A percentile compares a stretch with the other conserved stretches of the same genome.
Evolutionary conservation across 73 alveolate species (phyloP).

Genomic region (Uronychia binucleata): DNA sequence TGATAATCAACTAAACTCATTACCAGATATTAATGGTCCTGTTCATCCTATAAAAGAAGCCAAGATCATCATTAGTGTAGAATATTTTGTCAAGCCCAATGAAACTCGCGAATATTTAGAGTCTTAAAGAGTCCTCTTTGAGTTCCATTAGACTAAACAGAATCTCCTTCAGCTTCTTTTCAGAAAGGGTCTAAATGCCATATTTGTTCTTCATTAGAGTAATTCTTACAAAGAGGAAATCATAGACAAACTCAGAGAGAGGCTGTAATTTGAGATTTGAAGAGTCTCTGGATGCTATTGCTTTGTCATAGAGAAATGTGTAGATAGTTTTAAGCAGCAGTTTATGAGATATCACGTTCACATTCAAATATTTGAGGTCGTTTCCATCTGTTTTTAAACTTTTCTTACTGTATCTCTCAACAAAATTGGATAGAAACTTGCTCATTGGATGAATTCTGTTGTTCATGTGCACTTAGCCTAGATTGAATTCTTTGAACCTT

Average conservation of each 20-base stretch:
- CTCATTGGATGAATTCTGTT: no score
- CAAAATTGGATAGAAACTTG: neutral
- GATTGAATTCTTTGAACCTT: no score
- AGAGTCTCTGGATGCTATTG: neutral
- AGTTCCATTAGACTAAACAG: neutral
- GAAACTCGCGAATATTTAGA: neutral
- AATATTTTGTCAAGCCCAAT: neutral
- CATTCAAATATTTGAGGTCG: neutral
- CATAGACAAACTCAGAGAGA: neutral
- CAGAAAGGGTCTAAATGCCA: neutral
- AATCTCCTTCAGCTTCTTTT: constrained; percentile 4
- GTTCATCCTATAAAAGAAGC: constrained; percentile 4
- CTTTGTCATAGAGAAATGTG: neutral
- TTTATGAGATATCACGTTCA: neutral
- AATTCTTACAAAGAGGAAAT: neutral
- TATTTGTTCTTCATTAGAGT: neutral
- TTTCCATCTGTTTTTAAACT: neutral
- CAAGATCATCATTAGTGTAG: constrained; percentile 6
- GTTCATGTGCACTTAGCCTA: no score
- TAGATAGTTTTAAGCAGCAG: neutral
- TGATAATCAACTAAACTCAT: no score
- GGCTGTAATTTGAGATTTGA: neutral
- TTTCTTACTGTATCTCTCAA: neutral
- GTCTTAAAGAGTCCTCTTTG: neutral
- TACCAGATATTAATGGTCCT: neutral